Conservation (phyloP, 2,329 filamentous ascomycete species). For the Trichoderma sp. region DNA sequence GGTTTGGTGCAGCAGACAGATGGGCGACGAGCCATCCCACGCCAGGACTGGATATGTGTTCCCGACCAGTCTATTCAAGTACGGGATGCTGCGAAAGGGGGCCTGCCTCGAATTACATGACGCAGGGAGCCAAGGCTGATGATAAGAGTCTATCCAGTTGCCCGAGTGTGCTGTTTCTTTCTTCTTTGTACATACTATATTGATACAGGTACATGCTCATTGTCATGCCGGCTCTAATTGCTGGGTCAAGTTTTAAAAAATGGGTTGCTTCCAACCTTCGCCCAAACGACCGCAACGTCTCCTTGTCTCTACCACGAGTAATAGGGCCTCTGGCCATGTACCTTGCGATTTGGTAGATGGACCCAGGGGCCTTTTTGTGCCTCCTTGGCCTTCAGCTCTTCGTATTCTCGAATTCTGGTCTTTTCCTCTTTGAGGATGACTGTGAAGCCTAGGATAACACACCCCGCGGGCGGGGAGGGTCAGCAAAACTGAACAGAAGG, state of each 20-base stretch:
- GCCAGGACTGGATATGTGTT: background rate
- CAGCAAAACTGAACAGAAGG: background rate
- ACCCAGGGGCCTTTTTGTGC: slow-evolving; percentile 79
- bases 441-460: slow-evolving; percentile 61
- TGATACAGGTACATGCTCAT: slow-evolving; percentile 36
- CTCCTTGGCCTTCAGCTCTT: slow-evolving; percentile 77
- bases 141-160: slow-evolving; percentile 11
- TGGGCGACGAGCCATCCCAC: background rate
- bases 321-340: slow-evolving; percentile 84
- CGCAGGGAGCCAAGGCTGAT: slow-evolving; percentile 4
- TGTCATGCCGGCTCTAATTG: slow-evolving; percentile 13
- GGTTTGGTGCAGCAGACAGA: background rate
- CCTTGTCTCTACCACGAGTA: slow-evolving; percentile 74
- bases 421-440: slow-evolving; percentile 91
- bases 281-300: background rate
- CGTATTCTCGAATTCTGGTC: slow-evolving; percentile 77
- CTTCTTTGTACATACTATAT: slow-evolving; percentile 42
- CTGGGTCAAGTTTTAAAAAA: background rate
- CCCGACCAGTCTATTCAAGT: background rate
- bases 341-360: slow-evolving; percentile 80
- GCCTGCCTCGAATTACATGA: background rate
- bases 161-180: slow-evolving; percentile 32
- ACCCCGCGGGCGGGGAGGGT: background rate
- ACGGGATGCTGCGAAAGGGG: background rate
- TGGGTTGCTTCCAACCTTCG: background rate